Evolutionary conservation across 345 rosid species (phyloP).

Genomic region (Clausena lansium): DNA sequence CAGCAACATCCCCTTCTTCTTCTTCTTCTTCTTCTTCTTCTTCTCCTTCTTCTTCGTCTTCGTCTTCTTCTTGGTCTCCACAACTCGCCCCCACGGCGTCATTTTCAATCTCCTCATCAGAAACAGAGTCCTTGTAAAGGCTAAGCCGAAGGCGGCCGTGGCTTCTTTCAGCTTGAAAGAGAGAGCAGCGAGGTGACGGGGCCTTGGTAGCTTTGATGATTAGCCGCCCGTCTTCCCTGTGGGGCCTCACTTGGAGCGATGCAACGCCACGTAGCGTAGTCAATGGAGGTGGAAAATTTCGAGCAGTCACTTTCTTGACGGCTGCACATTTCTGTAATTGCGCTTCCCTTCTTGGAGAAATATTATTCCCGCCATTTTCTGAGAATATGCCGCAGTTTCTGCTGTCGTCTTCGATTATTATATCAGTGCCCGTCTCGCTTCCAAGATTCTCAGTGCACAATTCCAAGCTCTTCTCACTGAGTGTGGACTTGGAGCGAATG

Average conservation of each 20-base stretch:
- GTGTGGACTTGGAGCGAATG: constrained; percentile 43
- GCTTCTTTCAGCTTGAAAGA: constrained; percentile 65
- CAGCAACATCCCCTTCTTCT: neutral
- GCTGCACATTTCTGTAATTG: constrained; percentile 21
- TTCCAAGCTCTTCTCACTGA: constrained; percentile 73
- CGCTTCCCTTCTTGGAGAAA: constrained; percentile 28
- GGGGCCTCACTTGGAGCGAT: constrained; percentile 51
- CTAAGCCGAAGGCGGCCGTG: constrained; percentile 69
- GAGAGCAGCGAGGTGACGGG: constrained; percentile 20
- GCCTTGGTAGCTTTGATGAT: constrained; percentile 51
- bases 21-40: constrained; percentile 16
- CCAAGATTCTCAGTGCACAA: constrained; percentile 86
- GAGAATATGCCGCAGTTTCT: constrained; percentile 15
- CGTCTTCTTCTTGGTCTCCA: constrained; percentile 11
- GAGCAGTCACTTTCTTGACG: constrained; percentile 27
- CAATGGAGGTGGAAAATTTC: constrained; percentile 76
- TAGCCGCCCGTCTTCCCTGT: constrained; percentile 70
- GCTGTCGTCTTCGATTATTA: constrained; percentile 24
- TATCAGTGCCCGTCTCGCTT: constrained; percentile 72
- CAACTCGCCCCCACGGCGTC: neutral
- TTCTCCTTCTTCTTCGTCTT: neutral
- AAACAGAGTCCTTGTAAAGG: constrained; percentile 37
- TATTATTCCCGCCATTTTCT: neutral
- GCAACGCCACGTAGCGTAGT: constrained; percentile 60
- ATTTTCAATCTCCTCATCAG: constrained; percentile 6